Evolutionary conservation across 2,329 filamentous ascomycete species (phyloP).

Genomic region (Hysterium pulicare): DNA sequence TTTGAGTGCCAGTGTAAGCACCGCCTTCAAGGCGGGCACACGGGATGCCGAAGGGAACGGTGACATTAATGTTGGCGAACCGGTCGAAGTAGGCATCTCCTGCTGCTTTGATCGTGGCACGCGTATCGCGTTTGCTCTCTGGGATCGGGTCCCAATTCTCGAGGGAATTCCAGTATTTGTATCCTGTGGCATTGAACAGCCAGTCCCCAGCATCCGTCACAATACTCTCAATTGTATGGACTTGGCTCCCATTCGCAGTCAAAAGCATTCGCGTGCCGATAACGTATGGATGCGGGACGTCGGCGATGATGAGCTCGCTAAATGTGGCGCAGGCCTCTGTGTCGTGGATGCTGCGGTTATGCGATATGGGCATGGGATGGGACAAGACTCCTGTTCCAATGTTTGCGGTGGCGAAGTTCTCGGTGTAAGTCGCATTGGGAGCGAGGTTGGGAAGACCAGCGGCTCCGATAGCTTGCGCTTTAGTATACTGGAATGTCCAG

Average conservation of each 20-base stretch:
- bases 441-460: no score
- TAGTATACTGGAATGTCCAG: no score
- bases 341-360: neutral
- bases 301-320: neutral
- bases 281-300: neutral
- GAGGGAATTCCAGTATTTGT: neutral
- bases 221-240: neutral
- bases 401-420: neutral
- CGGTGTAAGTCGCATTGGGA: neutral
- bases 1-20: neutral
- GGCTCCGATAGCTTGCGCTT: no score
- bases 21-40: neutral
- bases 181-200: neutral
- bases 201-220: neutral
- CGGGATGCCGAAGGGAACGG: neutral
- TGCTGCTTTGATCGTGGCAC: neutral
- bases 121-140: neutral
- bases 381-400: neutral
- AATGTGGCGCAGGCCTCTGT: neutral
- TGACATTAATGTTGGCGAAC: neutral
- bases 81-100: neutral
- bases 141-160: neutral
- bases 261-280: neutral
- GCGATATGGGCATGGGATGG: neutral
- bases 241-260: neutral